These are phyloP conservation scores for Fusarium begoniae DNA, from an alignment of 2,329 filamentous ascomycete genomes.

Conservation along the genomic window DNA sequence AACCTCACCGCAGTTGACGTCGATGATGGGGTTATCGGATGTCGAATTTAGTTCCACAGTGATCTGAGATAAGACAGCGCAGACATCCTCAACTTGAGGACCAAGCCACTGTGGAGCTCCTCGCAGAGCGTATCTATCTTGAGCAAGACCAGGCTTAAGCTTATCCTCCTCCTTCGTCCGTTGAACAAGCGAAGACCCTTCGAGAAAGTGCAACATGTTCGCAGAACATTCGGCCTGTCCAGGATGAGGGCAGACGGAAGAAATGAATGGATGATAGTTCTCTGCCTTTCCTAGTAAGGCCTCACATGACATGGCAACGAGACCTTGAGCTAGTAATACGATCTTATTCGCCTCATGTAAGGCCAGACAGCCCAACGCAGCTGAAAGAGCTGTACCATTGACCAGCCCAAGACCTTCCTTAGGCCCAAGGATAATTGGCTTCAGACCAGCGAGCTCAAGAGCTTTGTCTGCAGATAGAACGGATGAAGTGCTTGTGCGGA, in stretches of 20 bases:
- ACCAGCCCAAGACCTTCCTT: neutral
- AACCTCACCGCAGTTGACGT: fast-evolving
- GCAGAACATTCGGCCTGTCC: neutral
- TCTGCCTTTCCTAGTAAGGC: neutral
- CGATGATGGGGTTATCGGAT: neutral
- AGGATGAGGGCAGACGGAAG: neutral
- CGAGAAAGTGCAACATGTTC: fast-evolving
- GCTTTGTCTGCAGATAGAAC: fast-evolving
- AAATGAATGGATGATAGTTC: neutral
- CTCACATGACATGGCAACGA: neutral
- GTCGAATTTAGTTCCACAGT: neutral
- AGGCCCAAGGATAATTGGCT: neutral
- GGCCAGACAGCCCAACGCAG: neutral
- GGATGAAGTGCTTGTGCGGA: fast-evolving
- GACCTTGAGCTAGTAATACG: neutral
- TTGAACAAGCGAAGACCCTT: neutral
- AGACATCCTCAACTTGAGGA: neutral
- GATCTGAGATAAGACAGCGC: neutral
- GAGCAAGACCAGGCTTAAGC: fast-evolving
- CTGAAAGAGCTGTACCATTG: neutral
- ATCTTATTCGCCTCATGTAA: neutral
- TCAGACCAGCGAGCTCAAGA: fast-evolving
- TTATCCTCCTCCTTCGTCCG: fast-evolving
- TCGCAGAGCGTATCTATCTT: neutral
- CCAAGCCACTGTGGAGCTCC: neutral